Conservation (phyloP, 1,139 yeast genomes). For the Meyerozyma sp. region DNA sequence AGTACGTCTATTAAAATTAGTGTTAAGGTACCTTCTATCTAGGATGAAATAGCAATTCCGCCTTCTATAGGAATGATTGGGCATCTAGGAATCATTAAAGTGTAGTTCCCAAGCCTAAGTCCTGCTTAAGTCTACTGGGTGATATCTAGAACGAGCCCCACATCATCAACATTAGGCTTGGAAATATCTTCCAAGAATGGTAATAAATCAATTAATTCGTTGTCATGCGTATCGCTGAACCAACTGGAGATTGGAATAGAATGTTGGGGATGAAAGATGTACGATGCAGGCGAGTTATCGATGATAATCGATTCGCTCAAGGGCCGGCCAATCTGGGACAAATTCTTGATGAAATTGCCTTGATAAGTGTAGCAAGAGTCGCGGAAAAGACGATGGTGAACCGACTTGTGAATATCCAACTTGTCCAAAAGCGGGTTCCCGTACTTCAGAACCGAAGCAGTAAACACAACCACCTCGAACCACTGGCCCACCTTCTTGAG, state of each 20-base stretch:
- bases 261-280: slow-evolving; percentile 95
- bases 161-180: slow-evolving; percentile 65
- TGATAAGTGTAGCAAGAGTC: slow-evolving; percentile 63
- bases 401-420: slow-evolving; percentile 63
- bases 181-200: slow-evolving; percentile 89
- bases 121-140: slow-evolving; percentile 16
- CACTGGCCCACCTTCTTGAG: slow-evolving; percentile 76
- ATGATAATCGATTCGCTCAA: slow-evolving; percentile 79
- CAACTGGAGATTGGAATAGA: slow-evolving; percentile 97
- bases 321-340: slow-evolving; percentile 92
- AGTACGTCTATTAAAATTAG: background rate
- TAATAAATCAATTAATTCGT: slow-evolving; percentile 83
- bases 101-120: slow-evolving; percentile 1
- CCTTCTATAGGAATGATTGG: background rate
- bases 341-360: slow-evolving; percentile 90
- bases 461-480: slow-evolving; percentile 92
- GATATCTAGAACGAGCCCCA: slow-evolving; percentile 78
- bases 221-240: slow-evolving; percentile 98
- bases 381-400: slow-evolving; percentile 90
- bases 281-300: slow-evolving; percentile 96
- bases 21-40: background rate
- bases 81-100: background rate
- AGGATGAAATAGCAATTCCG: background rate
- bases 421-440: slow-evolving; percentile 94
- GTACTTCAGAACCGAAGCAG: slow-evolving; percentile 91